Evolutionary conservation across 306 rosid genomes (phyloP).

Genomic region (Prunus salicina): DNA sequence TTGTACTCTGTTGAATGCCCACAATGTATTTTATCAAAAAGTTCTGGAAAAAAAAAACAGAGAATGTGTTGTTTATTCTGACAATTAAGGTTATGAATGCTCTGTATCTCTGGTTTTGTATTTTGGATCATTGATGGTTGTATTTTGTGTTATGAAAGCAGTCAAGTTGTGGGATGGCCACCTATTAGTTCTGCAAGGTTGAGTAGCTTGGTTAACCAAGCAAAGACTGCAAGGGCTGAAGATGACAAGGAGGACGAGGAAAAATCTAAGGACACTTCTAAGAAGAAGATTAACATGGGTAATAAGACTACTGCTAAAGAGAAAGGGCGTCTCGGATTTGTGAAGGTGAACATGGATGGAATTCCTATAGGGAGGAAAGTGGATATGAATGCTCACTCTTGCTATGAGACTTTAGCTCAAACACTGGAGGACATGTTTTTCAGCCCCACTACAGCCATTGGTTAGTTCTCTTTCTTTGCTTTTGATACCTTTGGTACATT

Average conservation of each 20-base stretch:
- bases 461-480: conserved; percentile 23
- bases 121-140: conserved; percentile 6
- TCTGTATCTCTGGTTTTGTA: not conserved
- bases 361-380: conserved; percentile 61
- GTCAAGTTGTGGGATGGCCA: conserved; percentile 83
- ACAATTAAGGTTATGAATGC: not conserved
- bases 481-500: not conserved
- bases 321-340: conserved; percentile 49
- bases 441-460: conserved; percentile 30
- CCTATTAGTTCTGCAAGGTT: conserved; percentile 64
- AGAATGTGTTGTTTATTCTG: not conserved
- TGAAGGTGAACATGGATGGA: conserved; percentile 68
- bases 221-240: conserved; percentile 47
- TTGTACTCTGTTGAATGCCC: not conserved
- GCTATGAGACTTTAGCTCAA: conserved; percentile 58
- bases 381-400: conserved; percentile 63
- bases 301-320: conserved; percentile 27
- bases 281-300: conserved; percentile 31
- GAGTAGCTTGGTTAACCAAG: conserved; percentile 60
- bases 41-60: too few species aligned
- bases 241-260: conserved; percentile 35
- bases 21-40: not conserved
- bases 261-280: conserved; percentile 34
- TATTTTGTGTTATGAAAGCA: conserved; percentile 26
- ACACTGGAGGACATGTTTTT: conserved; percentile 67